Conservation (phyloP, 148 eudicot genomes). For the Vaccinium darrowii region DNA sequence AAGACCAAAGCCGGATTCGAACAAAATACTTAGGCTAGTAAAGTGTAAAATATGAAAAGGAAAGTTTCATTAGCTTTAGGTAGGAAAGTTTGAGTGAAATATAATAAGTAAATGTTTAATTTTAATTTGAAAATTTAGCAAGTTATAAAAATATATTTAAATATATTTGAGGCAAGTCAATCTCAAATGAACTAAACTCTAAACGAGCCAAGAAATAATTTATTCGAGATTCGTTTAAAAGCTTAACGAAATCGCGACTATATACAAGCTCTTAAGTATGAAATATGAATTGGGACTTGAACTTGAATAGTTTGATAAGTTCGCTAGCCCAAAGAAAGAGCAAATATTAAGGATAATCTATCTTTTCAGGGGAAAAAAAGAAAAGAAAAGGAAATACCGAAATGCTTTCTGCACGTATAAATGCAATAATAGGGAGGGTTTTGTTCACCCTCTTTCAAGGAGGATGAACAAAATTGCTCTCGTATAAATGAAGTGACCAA, state of each 20-base stretch:
- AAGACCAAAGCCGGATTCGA: not conserved
- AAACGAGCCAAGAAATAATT: no score
- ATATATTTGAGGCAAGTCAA: not conserved
- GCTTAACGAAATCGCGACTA: not conserved
- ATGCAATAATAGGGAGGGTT: no score
- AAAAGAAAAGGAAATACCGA: not conserved
- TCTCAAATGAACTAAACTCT: not conserved
- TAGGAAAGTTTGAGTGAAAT: not conserved
- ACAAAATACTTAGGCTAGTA: not conserved
- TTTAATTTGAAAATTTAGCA: not conserved
- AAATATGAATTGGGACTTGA: not conserved
- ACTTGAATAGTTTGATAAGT: not conserved
- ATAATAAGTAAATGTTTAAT: not conserved
- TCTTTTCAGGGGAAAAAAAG: not conserved
- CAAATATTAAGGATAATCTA: not conserved
- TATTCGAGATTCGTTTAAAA: not conserved
- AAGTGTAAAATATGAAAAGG: not conserved
- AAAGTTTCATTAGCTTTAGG: not conserved
- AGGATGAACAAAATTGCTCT: no score
- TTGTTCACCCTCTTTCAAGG: no score
- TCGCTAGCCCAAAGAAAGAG: not conserved
- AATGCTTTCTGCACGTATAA: not conserved
- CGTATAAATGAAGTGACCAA: not conserved
- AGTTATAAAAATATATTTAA: not conserved
- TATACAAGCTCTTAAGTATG: no score